phyloP scores from a whole-genome alignment of 768 basidiomycete species.

The Tricholoma hemisulphureum region DNA sequence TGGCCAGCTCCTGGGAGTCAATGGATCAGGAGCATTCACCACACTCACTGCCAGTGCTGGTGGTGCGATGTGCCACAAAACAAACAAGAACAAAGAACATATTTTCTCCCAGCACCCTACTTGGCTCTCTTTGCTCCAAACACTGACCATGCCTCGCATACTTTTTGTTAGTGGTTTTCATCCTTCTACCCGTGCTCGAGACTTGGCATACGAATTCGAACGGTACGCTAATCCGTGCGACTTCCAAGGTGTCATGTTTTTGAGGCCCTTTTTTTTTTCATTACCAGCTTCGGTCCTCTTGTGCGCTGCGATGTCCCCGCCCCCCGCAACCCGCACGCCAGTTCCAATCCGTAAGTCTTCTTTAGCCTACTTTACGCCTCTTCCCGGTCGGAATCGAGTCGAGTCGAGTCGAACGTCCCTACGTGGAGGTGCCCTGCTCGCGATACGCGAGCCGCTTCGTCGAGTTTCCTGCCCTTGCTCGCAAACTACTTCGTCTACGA shows the following conservation, averaged over 20 bases:
- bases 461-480: constrained; percentile 24
- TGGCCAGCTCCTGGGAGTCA: not conserved
- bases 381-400: constrained; percentile 20
- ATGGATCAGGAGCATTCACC: no score
- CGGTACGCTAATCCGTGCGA: constrained; percentile 41
- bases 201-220: constrained; percentile 86
- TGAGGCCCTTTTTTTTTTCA: constrained; percentile 1
- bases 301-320: constrained; percentile 90
- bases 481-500: constrained; percentile 19
- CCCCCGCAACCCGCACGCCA: constrained; percentile 72
- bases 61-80: constrained; percentile 31
- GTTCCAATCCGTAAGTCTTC: constrained; percentile 77
- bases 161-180: constrained; percentile 87
- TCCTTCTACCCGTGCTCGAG: constrained; percentile 76
- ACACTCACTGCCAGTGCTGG: no score
- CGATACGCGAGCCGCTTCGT: constrained; percentile 15
- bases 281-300: constrained; percentile 76
- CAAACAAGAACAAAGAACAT: constrained; percentile 27
- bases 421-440: constrained; percentile 23
- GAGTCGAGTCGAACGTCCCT: constrained; percentile 32
- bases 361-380: constrained; percentile 21
- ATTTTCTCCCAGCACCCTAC: constrained; percentile 17
- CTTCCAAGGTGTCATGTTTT: not conserved
- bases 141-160: constrained; percentile 65
- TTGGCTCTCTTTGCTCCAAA: constrained; percentile 25